Base-by-base conservation (phyloP, 2,329 filamentous ascomycete genomes). In the Neofusicoccum umdonicola region DNA sequence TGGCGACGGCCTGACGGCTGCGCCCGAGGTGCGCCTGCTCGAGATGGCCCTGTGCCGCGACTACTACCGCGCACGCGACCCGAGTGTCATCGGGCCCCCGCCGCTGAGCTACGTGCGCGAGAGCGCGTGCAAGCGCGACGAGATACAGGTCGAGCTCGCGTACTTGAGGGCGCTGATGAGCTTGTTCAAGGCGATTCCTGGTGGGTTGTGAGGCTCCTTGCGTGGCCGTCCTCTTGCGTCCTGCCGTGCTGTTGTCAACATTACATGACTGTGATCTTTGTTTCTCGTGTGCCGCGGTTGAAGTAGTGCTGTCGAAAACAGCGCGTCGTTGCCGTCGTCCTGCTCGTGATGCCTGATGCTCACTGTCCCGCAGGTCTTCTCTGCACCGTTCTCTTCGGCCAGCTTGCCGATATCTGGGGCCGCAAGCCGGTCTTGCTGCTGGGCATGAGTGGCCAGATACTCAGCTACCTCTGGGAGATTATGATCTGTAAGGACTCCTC, bases 21-120 rank as follows among this genome's bases (percentile, higher is more conserved):
- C 62, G 15, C 62, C 62, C 6, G 62, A 64, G 22, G 62, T 64
- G 15, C 62, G 62, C 7, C 19, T 64, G 27, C 31, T 64, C 31
- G 62, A 64, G 51, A 64, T 57, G 62, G 62, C 62, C 27, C 41
- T 64, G 3, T 64, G 62, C 41, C 31, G 62, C 13, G 62, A 64
- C 44, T 57, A 50, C 22, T 64, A 64, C 27, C 41, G 34, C 31
- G 34, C n/a, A 12, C 50, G n/a, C 11, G 51, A 64, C 5, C 62
- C 62, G 13, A 3, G 15, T 17, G 3, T 56, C 13, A 56, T 64
- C 12, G 62, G 62, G 12, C 62, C 51, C n/a, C 51, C 62, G 34
- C 62, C 62, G 19, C 44, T 56, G 34, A 31, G 27, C 11, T 64
- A 64, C 15, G 62, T 64, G 12, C 62, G 48, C 31, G 62, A 64